These are phyloP conservation scores for Fusarium papillatum DNA, from an alignment of 2,329 filamentous ascomycete genomes.

Conservation along the genomic window DNA sequence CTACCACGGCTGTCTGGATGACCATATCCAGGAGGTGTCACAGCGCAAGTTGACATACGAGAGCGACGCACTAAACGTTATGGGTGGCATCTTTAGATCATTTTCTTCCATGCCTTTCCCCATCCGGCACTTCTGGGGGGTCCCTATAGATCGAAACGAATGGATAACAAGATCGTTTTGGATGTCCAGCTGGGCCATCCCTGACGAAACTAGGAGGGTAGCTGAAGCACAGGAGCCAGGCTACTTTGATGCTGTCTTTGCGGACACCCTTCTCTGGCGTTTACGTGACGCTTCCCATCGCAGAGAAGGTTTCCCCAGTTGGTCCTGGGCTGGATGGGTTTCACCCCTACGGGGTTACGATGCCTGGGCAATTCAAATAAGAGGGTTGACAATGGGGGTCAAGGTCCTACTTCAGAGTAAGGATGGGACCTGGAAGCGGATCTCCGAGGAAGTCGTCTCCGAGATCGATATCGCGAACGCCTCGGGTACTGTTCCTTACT, in stretches of 20 bases:
- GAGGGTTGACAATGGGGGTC: background rate
- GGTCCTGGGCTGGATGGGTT: background rate
- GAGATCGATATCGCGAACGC: background rate
- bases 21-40: background rate
- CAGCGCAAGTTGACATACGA: background rate
- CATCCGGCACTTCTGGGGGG: background rate
- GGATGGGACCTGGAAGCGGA: background rate
- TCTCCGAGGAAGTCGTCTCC: background rate
- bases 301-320: background rate
- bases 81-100: background rate
- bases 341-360: background rate
- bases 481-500: background rate
- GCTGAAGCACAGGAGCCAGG: background rate
- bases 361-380: background rate
- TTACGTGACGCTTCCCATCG: background rate
- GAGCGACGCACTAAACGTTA: background rate
- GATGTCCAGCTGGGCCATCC: too few relatives aligned
- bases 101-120: background rate
- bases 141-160: background rate
- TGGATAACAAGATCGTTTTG: background rate
- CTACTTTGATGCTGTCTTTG: background rate
- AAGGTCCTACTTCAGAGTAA: background rate
- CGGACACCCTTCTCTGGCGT: background rate
- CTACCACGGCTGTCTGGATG: background rate
- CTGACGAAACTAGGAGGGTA: background rate